These are phyloP conservation scores for Furcasterigmium sp. DNA, from an alignment of 2,329 filamentous ascomycete genomes.

Conservation along the genomic window DNA sequence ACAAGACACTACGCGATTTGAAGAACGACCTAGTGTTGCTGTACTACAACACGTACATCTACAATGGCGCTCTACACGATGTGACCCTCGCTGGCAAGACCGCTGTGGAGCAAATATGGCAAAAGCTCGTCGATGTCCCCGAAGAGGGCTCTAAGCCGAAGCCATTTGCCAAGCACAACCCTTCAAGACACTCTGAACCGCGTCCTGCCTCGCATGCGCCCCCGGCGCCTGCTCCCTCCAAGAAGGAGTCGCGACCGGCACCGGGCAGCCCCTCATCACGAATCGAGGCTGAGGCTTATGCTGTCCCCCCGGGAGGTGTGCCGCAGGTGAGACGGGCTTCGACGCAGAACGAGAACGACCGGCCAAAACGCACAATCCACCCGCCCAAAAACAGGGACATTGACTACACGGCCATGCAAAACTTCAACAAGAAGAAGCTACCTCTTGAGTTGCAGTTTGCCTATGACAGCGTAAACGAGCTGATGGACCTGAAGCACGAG, in stretches of 20 bases:
- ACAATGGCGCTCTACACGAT: conserved; percentile 76
- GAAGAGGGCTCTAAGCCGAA: conserved; percentile 56
- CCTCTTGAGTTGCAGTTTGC: conserved; percentile 88
- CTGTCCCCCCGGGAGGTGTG: conserved; percentile 70
- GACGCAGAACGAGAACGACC: conserved; percentile 65
- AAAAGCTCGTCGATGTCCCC: conserved; percentile 36
- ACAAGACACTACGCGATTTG: conserved; percentile 66
- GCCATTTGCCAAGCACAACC: conserved; percentile 39
- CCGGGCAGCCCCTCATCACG: conserved; percentile 16
- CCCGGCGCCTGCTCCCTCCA: conserved; percentile 20
- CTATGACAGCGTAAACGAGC: conserved; percentile 71
- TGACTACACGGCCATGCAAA: conserved; percentile 70
- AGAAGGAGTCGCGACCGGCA: conserved; percentile 10
- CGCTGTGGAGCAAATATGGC: conserved; percentile 52
- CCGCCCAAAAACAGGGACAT: conserved; percentile 86
- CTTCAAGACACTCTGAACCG: conserved; percentile 39
- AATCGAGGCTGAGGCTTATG: conserved; percentile 50
- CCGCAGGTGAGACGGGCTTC: conserved; percentile 84
- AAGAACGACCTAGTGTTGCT: conserved; percentile 72
- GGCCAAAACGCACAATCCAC: conserved; percentile 91
- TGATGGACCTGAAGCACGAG: conserved; percentile 69
- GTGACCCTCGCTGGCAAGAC: conserved; percentile 55
- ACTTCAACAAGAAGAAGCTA: conserved; percentile 89
- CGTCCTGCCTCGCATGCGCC: conserved; percentile 32
- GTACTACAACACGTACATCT: conserved; percentile 70